Evolutionary conservation across 306 rosid genomes (phyloP).

Genomic region (Acacia acuminata): DNA sequence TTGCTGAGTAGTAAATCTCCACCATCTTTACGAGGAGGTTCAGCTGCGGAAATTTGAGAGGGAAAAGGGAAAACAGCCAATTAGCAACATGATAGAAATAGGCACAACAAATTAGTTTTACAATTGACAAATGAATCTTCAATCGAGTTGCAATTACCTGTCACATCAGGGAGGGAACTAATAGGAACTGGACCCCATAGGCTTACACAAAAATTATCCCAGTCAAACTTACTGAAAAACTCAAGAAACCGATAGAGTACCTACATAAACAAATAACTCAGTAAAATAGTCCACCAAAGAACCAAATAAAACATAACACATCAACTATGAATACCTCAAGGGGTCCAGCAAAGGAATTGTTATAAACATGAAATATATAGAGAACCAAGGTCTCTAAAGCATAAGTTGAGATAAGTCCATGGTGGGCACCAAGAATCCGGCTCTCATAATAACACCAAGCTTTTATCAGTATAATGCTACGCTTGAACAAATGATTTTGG

Average conservation of each 20-base stretch:
- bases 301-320: slow-evolving; percentile 20
- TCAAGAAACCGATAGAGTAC: slow-evolving; percentile 93
- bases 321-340: slow-evolving; percentile 76
- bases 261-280: slow-evolving; percentile 43
- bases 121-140: slow-evolving; percentile 12
- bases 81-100: background rate
- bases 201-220: slow-evolving; percentile 97
- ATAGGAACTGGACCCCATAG: slow-evolving; percentile 96
- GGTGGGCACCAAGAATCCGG: slow-evolving; percentile 99
- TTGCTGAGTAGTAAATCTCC: slow-evolving; percentile 87
- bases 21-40: slow-evolving; percentile 92
- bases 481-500: slow-evolving; percentile 93
- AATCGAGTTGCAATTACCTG: slow-evolving; percentile 58
- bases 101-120: slow-evolving; percentile 8
- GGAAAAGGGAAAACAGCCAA: slow-evolving; percentile 23
- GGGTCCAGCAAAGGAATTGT: slow-evolving; percentile 94
- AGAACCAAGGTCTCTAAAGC: slow-evolving; percentile 99
- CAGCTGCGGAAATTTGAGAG: slow-evolving; percentile 57
- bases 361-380: slow-evolving; percentile 93
- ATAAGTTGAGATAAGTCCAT: slow-evolving; percentile 97
- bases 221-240: slow-evolving; percentile 97
- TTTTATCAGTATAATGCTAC: slow-evolving; percentile 93
- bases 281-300: slow-evolving; percentile 27
- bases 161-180: slow-evolving; percentile 85
- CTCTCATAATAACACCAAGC: slow-evolving; percentile 99